Base-by-base conservation (phyloP, 345 rosid species). In the Aquilaria yunnanensis region DNA sequence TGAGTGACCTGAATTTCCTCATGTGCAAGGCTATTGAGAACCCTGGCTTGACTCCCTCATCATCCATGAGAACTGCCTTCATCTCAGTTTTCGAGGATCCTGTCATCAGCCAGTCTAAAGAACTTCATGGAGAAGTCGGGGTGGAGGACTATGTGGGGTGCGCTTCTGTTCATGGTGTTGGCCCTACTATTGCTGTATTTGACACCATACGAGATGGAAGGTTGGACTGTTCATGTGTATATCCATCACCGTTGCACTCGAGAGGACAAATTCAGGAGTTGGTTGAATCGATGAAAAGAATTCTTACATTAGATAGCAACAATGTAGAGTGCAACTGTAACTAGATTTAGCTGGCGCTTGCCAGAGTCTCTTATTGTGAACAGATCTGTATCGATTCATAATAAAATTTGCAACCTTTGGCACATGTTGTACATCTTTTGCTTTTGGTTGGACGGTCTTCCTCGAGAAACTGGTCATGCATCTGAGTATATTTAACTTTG, bases 21-120 rank as follows among this genome's bases (percentile, higher is more conserved):
- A 92, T 87, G 89, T 75, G 85, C 62, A 92, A 77, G 72, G 98
- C 95, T 67, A 80, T 92, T 9, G 92, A 92, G 37, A 89, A 89
- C 64, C 98, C 95, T 0, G 69, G 76, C 34, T 62, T 85, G 64
- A 92, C 96, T 0, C 78, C 94, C n/a, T 89, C 90, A 0, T 76
- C 84, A 0, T 76, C 95, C 52, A 54, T 81, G 8, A 74, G 95
- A 62, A 83, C 95, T 0, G 82, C 96, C 47, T 64, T 86, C 61
- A 60, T 92, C 16, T 77, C 96, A 2, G 83, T 86, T 16, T 86
- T 89, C 2, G 98, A 92, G 71, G 92, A 89, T 48, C 51, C 83
- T 0, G 79, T 92, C 51, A 55, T 74, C 0, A 80, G 78, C 14
- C 76, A 77, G 50, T 68, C 73, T 6, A 31, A 60, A 2, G 6